Base-by-base conservation (phyloP, 495 filamentous ascomycete species). In the Geoglossum glabrum region DNA sequence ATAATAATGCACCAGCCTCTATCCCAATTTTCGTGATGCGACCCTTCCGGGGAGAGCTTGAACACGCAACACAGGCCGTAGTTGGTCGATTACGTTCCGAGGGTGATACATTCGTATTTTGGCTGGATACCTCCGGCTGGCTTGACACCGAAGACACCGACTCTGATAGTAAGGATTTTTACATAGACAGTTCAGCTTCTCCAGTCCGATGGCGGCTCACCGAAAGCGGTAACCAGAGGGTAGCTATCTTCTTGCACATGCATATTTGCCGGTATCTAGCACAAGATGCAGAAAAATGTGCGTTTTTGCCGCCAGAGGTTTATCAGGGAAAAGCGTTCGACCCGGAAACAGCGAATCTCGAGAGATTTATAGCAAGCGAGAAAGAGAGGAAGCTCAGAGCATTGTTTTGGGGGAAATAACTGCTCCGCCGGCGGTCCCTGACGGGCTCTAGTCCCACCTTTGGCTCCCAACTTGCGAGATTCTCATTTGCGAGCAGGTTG, bases 111-210 rank as follows among this genome's bases (percentile, higher is more conserved):
- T 33, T 61, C 17, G 64, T 71, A 8, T 70, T 69, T 60, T 73
- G 71, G 70, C 64, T 73, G 33, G 71, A 73, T 54, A 73, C 70
- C 3, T 71, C 71, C n/a, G 69, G 69, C 21, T 71, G 71, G 70
- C 50, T 68, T 15, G 55, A 65, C 51, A 62, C 59, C 11, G 57
- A 61, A 17, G 47, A 56, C 28, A 27, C 57, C 11, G 45, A 62
- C 23, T 15, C 38, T 23, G 60, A 61, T 5, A 34, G 57, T 26
- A 54, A 58, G 38, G 65, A 71, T 50, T 69, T 68, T 59, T 68
- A 62, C 54, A 46, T 67, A 11, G 69, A 71, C 43, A 63, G 63
- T 46, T 57, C 25, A 27, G 57, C 45, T 1, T 40, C 51, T 1
- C 62, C 61, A 1, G 54, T 62, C 25, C 62, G 60, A 58, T 67